A percentile compares a stretch with the other conserved stretches of the same genome.
phyloP scores from a whole-genome alignment of 129 eudicot species.

The Pseudognaphalium luteoalbum region DNA sequence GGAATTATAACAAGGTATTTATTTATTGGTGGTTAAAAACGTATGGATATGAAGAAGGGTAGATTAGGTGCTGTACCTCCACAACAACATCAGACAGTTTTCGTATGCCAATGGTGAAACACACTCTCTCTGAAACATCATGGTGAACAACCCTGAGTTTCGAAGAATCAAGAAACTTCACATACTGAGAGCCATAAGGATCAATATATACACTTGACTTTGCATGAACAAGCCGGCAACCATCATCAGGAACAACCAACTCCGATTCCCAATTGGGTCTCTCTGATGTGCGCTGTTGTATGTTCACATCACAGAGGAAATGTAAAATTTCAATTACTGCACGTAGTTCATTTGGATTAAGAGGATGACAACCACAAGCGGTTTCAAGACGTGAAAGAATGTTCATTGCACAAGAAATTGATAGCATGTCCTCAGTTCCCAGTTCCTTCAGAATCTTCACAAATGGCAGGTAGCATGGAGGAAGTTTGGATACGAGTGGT shows the following conservation, averaged over 20 bases:
- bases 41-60: too few species aligned
- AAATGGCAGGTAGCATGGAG: constrained; percentile 59
- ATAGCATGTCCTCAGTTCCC: constrained; percentile 57
- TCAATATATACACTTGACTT: constrained; percentile 60
- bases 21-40: too few species aligned
- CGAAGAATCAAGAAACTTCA: constrained; percentile 6
- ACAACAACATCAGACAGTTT: constrained; percentile 71
- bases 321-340: constrained; percentile 24
- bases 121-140: constrained; percentile 20
- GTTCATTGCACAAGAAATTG: constrained; percentile 54
- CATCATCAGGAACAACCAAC: constrained; percentile 68
- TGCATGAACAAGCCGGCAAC: constrained; percentile 63
- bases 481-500: constrained; percentile 33
- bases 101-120: constrained; percentile 47
- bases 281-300: constrained; percentile 34
- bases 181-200: constrained; percentile 57
- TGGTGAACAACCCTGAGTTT: too few species aligned
- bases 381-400: constrained; percentile 52
- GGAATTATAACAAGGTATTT: too few species aligned
- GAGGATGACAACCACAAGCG: constrained; percentile 67
- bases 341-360: constrained; percentile 43
- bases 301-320: constrained; percentile 45
- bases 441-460: constrained; percentile 60
- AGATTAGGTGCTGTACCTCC: constrained; percentile 49
- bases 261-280: constrained; percentile 43